Evolutionary conservation across 106 monocot species (phyloP).

Genomic region (Dioscorea dumetorum): DNA sequence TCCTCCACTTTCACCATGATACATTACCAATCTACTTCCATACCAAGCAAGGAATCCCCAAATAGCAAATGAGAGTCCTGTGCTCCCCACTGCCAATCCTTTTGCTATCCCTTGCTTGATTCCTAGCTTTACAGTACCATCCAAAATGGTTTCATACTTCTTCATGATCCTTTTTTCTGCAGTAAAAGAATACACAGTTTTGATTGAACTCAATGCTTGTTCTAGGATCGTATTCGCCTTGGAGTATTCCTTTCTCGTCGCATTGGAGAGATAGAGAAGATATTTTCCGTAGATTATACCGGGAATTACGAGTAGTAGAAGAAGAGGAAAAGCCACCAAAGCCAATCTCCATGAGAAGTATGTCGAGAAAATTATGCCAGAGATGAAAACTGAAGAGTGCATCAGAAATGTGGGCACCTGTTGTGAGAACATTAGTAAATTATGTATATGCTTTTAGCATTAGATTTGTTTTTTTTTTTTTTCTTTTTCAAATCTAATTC

Average conservation of each 20-base stretch:
- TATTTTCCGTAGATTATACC: conserved; percentile 69
- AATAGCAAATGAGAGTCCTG: conserved; percentile 60
- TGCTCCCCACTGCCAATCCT: conserved; percentile 68
- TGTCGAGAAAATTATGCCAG: conserved; percentile 50
- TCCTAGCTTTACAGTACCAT: conserved; percentile 45
- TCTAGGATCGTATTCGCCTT: conserved; percentile 47
- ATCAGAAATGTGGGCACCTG: conserved; percentile 74
- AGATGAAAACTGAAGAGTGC: conserved; percentile 67
- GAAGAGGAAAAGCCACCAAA: conserved; percentile 50
- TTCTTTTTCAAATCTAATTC: too few species aligned
- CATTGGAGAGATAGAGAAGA: conserved; percentile 53
- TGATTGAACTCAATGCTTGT: conserved; percentile 69
- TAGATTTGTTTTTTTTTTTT: too few species aligned
- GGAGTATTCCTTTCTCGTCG: conserved; percentile 30
- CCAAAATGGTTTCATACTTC: conserved; percentile 37
- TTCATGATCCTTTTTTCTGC: conserved; percentile 53
- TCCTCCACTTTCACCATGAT: conserved; percentile 72
- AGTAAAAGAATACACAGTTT: conserved; percentile 72
- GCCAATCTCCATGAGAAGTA: conserved; percentile 82
- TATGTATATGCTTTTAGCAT: too few species aligned
- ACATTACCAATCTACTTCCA: conserved; percentile 57
- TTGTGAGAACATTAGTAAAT: neutral
- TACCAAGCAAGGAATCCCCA: conserved; percentile 96
- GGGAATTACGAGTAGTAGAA: conserved; percentile 63
- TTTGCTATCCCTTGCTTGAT: conserved; percentile 76